A percentile compares a stretch with the other conserved stretches of the same genome.
These are phyloP conservation scores for Mycena indigotica DNA, from an alignment of 768 basidiomycete genomes.

Conservation along the genomic window DNA sequence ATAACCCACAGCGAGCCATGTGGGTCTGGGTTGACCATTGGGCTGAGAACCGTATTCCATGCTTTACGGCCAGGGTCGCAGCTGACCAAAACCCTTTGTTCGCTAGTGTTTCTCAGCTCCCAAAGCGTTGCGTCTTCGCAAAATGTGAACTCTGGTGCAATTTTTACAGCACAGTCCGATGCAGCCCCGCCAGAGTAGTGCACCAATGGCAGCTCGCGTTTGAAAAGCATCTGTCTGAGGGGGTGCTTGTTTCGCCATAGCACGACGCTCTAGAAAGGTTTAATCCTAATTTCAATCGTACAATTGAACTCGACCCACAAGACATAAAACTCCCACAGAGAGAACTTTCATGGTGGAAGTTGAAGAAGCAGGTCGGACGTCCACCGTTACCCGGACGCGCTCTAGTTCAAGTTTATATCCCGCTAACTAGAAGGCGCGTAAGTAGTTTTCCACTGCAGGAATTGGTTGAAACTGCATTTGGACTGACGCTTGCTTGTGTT, in stretches of 20 bases:
- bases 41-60: constrained; percentile 84
- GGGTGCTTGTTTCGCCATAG: neutral
- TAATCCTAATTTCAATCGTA: too few relatives aligned
- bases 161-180: neutral
- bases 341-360: neutral
- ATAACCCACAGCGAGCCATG: constrained; percentile 63
- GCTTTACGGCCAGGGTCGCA: constrained; percentile 58
- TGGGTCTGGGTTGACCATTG: constrained; percentile 57
- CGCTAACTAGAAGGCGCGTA: too few relatives aligned
- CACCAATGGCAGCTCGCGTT: neutral
- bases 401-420: too few relatives aligned
- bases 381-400: too few relatives aligned
- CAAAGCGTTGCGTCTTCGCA: constrained; percentile 73
- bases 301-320: neutral
- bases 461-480: too few relatives aligned
- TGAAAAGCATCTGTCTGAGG: neutral
- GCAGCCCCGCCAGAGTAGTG: neutral
- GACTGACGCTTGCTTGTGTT: too few relatives aligned
- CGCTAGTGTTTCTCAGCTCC: constrained; percentile 53
- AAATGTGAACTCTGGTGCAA: constrained; percentile 40
- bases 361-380: too few relatives aligned
- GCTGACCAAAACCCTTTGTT: constrained; percentile 45
- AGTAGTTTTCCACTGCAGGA: too few relatives aligned
- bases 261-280: neutral
- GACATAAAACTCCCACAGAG: neutral